Base-by-base conservation (phyloP, 2,329 filamentous ascomycete species). In the Hymenoscyphus linearis region DNA sequence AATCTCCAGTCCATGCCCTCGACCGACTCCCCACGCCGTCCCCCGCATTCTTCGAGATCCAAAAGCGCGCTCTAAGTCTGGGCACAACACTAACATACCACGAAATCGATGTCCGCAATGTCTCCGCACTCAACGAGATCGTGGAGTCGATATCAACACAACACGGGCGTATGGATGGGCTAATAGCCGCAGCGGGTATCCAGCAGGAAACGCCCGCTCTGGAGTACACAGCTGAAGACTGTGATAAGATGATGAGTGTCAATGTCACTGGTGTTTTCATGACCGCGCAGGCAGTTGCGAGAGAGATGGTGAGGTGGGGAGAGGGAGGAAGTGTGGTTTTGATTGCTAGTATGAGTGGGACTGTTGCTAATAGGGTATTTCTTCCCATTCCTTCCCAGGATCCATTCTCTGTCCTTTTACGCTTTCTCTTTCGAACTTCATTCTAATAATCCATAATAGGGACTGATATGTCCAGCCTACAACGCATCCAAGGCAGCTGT, bases 211-310 rank as follows among this genome's bases (percentile, higher is more conserved):
- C 86, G 0, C 77, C 90, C 0, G 91, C 93, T 1, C 79, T 96
- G 59, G 91, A 96, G 55, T 96, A 96, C 72, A 82, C 84, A 26
- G 85, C 89, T 25, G 81, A 87, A 71, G 89, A 91, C 72, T 85
- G 85, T 72, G 85, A 92, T 73, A 83, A 86, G 74, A 90, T 96
- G 79, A 82, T 96, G 75, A 84, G 89, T 69, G 87, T 93, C 71
- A 96, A 97, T 76, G 81, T 96, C 68, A 95, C 86, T n/a, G 93
- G 92, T 13, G 86, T 83, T 31, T 90, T 91, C 76, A 85, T 93
- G 82, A 96, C 91, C 65, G 91, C 91, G 27, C 90, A 93, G 78
- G 91, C 91, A 22, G 90, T 91, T n/a, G 93, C 92, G 36, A 82
- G 87, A 60, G 88, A 95, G 73, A 86, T 90, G 82, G 77, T 85